These are phyloP conservation scores for Globisporangium parvum DNA, from an alignment of 352 stramenopile genomes.

Conservation along the genomic window DNA sequence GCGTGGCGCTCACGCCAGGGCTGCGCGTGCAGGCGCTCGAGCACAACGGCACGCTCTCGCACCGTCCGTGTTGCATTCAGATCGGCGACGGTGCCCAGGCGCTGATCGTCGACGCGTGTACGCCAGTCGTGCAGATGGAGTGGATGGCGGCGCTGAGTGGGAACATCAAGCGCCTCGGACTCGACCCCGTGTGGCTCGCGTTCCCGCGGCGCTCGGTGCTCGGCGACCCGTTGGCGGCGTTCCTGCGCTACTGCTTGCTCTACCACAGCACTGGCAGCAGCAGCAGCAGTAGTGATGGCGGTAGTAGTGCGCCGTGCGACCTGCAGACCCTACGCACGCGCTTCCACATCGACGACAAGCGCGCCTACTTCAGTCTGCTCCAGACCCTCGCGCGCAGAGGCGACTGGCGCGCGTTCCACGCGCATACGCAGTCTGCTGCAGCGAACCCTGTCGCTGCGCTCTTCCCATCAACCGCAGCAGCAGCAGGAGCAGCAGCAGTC, in stretches of 20 bases:
- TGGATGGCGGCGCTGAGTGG: constrained; percentile 57
- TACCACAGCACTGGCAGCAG: constrained; percentile 53
- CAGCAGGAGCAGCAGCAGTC: constrained; percentile 1
- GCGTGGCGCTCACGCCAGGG: constrained; percentile 25
- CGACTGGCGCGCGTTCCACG: constrained; percentile 53
- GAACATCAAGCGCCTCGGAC: constrained; percentile 57
- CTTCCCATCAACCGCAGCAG: constrained; percentile 18
- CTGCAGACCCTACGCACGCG: constrained; percentile 26
- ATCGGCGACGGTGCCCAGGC: constrained; percentile 41
- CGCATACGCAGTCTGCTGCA: constrained; percentile 31
- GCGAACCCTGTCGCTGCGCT: constrained; percentile 25
- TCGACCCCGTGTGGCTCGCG: constrained; percentile 48
- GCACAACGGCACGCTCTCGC: constrained; percentile 60
- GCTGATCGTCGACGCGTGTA: constrained; percentile 61
- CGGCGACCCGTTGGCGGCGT: constrained; percentile 46
- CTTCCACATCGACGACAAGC: constrained; percentile 46
- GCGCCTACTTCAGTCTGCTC: constrained; percentile 46
- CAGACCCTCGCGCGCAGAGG: constrained; percentile 33
- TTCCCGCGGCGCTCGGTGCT: constrained; percentile 48
- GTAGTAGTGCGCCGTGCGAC: constrained; percentile 12
- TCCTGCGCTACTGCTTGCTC: constrained; percentile 55
- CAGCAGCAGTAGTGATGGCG: constrained; percentile 17
- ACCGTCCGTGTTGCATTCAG: constrained; percentile 56
- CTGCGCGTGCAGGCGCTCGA: constrained; percentile 39
- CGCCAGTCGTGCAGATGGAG: constrained; percentile 38